Percentiles rank a stretch among this genome's conserved stretches.
Evolutionary conservation across 306 rosid genomes (phyloP).

Genomic region (Quercus aquifolioides): DNA sequence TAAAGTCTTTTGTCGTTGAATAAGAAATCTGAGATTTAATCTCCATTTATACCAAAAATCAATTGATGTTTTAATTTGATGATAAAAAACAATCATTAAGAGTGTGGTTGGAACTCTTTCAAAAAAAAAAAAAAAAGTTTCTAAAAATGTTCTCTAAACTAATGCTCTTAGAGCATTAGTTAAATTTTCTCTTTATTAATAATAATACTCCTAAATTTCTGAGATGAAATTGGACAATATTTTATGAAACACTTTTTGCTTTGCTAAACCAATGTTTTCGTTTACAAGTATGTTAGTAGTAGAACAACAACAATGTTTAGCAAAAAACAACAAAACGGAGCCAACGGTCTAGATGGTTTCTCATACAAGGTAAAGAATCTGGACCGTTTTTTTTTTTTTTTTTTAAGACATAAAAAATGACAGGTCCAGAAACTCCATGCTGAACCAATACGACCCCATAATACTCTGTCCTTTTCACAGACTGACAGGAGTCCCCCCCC

Average conservation of each 20-base stretch:
- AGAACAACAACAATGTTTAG: conserved; percentile 12
- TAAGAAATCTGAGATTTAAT: too few species aligned
- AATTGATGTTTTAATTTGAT: rapidly evolving
- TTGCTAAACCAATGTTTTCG: conserved; percentile 4
- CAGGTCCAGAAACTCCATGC: conserved; percentile 43
- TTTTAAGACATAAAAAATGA: conserved; percentile 33
- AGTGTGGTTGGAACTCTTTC: too few species aligned
- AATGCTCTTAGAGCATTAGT: too few species aligned
- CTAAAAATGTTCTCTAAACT: too few species aligned
- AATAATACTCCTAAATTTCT: conserved; percentile 14
- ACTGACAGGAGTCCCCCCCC: conserved; percentile 22
- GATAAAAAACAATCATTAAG: too few species aligned
- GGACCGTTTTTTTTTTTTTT: conserved; percentile 32
- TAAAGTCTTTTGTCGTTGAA: too few species aligned
- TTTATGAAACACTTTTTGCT: conserved; percentile 4
- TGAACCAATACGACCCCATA: conserved; percentile 40
- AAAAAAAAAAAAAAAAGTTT: too few species aligned
- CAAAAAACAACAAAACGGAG: background rate
- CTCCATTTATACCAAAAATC: rapidly evolving
- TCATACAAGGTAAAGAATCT: background rate
- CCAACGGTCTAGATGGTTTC: conserved; percentile 18
- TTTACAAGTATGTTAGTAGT: background rate
- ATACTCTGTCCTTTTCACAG: conserved; percentile 29
- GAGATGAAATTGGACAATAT: too few species aligned
- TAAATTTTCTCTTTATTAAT: background rate